Evolutionary conservation across 169 alveolate species (phyloP), one percentile per base, ranked within the genome.

Genomic region (Besnoitia besnoiti): DNA sequence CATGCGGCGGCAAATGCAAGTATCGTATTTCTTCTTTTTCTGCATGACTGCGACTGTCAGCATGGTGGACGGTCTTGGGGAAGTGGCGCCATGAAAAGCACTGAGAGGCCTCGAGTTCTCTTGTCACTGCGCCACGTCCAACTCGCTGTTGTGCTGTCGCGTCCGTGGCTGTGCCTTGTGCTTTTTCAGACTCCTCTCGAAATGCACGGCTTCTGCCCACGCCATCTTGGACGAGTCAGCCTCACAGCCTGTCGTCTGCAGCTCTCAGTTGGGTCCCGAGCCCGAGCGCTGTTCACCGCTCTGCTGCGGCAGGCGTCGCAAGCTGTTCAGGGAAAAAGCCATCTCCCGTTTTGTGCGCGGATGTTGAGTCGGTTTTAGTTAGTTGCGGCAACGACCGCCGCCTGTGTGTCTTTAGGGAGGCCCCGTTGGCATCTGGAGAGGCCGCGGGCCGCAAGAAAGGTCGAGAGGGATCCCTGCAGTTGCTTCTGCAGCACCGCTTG

Each of bases 231-330:
- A 73, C 27, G 24, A 37, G 49, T 44, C 42, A 39, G 84, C 84
- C 84, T 33, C 84, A 73, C 84, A 73, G 49, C 42, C 24, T 39
- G 49, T 73, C 84, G 49, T 73, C 84, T 14, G 84, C 84, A 37
- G 84, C 84, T n/a, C 24, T 73, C 7, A 10, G 19, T 44, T 73
- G 84, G 84, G 46, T 16, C 0, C 33, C 49, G 73, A 55, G 73
- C 30, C 73, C 73, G 73, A 55, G 33, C 21, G 73, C 73, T 24
- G 73, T 55, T 55, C 73, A 55, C 55, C 5, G 14, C 73, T 8
- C 73, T 55, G 73, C 73, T 21, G 33, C 73, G 73, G 73, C 33
- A 21, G 27, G 0, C 73, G 27, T 33, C 35, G 73, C 73, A 1
- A 27, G 33, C 30, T 33, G 30, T 55, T 27, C 73, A 55, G 16